phyloP scores from a whole-genome alignment of 257 asterid genomes.

The Solanum paucissectum region DNA sequence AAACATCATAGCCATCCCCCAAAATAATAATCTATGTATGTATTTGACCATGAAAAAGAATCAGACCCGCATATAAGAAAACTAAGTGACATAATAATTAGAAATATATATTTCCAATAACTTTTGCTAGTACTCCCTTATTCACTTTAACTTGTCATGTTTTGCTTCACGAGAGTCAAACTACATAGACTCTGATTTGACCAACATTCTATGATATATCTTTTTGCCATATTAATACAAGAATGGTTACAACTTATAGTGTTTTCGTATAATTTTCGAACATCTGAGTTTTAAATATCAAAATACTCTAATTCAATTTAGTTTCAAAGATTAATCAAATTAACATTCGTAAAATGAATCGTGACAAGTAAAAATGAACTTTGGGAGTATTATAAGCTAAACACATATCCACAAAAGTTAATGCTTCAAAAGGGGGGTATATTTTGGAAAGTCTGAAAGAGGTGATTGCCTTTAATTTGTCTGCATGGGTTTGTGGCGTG shows the following conservation, averaged over 20 bases:
- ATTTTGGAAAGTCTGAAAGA: constrained; percentile 13
- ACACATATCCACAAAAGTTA: background rate
- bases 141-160: background rate
- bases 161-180: background rate
- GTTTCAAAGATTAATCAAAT: background rate
- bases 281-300: background rate
- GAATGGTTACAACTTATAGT: background rate
- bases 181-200: background rate
- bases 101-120: background rate
- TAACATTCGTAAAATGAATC: background rate
- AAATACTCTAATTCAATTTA: background rate
- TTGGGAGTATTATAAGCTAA: too few relatives aligned
- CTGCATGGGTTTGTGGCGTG: constrained; percentile 36
- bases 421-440: constrained; percentile 13
- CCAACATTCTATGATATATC: background rate
- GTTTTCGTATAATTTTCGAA: background rate
- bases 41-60: background rate
- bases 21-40: background rate
- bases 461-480: constrained; percentile 3
- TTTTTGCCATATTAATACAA: too few relatives aligned
- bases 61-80: background rate
- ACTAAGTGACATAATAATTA: background rate
- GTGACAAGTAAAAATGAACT: background rate
- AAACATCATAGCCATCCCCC: background rate
- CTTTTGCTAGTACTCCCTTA: background rate